Evolutionary conservation across 2,329 filamentous ascomycete species (phyloP).

Genomic region (Trichoderma asperellum): DNA sequence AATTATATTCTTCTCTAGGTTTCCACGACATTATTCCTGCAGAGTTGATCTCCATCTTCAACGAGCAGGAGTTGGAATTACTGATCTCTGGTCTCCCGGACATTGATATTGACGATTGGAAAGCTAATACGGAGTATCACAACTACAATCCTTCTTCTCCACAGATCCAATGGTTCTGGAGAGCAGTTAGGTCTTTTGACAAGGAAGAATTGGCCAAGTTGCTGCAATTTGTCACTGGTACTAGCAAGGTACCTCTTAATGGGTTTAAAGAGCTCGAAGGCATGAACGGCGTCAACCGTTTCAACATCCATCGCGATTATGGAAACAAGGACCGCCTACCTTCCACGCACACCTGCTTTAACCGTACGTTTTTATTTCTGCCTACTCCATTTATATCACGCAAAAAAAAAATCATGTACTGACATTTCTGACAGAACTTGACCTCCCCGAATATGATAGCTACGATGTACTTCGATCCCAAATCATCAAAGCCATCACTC

Average conservation of each 20-base stretch:
- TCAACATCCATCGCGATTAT: conserved; percentile 99
- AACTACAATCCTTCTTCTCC: conserved; percentile 94
- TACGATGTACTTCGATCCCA: conserved; percentile 89
- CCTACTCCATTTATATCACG: neutral
- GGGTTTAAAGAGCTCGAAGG: conserved; percentile 99
- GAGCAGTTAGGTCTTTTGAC: conserved; percentile 93
- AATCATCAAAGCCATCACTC: conserved; percentile 94
- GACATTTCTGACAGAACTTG: conserved; percentile 72
- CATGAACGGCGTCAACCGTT: conserved; percentile 97
- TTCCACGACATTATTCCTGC: conserved; percentile 98
- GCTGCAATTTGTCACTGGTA: conserved; percentile 96
- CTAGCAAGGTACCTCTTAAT: conserved; percentile 96
- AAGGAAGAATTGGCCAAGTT: conserved; percentile 98
- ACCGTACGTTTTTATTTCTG: conserved; percentile 70
- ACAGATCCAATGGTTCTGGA: conserved; percentile 99
- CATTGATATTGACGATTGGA: conserved; percentile 98
- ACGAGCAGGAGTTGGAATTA: conserved; percentile 95
- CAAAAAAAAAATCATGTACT: conserved; percentile 38
- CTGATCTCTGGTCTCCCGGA: conserved; percentile 96
- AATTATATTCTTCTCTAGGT: conserved; percentile 49
- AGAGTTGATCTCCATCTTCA: conserved; percentile 95
- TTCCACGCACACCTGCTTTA: conserved; percentile 98
- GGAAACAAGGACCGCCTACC: conserved; percentile 94
- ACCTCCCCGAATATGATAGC: conserved; percentile 96
- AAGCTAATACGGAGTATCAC: conserved; percentile 97